Evolutionary conservation across 2,329 filamentous ascomycete genomes (phyloP).

Genomic region (Epichloe scottii): DNA sequence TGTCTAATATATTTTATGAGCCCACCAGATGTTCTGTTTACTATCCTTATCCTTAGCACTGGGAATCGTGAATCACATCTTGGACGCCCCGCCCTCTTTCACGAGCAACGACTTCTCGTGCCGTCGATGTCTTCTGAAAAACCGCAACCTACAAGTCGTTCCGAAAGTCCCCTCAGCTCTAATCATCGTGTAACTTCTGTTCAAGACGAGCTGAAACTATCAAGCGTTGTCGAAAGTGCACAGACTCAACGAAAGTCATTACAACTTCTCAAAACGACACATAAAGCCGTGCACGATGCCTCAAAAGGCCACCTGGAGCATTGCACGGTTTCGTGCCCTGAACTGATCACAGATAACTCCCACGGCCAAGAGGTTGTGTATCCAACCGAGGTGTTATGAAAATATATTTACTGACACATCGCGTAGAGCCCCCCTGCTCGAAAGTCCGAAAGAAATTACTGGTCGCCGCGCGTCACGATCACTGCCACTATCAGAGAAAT

Average conservation of each 20-base stretch:
- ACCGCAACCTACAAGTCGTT: neutral
- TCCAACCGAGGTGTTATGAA: neutral
- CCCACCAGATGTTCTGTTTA: neutral
- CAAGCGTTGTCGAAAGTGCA: neutral
- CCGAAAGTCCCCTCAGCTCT: neutral
- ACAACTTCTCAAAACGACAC: neutral
- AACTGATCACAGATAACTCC: neutral
- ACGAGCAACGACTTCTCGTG: neutral
- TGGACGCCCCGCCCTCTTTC: neutral
- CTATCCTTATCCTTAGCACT: neutral
- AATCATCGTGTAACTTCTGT: neutral
- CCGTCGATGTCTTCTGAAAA: neutral
- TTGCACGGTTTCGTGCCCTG: slow-evolving; percentile 6
- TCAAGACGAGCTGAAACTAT: neutral
- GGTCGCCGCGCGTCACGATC: slow-evolving; percentile 3
- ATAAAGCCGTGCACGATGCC: neutral
- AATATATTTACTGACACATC: neutral
- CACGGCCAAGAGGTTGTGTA: neutral
- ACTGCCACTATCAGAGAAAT: slow-evolving; percentile 1
- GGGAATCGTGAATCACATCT: neutral
- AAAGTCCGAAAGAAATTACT: neutral
- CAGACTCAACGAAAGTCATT: neutral
- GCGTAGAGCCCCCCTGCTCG: neutral
- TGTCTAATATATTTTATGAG: neutral
- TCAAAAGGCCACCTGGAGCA: neutral